Conservation (phyloP, 73 alveolate species). For the Uronychia setigera region DNA sequence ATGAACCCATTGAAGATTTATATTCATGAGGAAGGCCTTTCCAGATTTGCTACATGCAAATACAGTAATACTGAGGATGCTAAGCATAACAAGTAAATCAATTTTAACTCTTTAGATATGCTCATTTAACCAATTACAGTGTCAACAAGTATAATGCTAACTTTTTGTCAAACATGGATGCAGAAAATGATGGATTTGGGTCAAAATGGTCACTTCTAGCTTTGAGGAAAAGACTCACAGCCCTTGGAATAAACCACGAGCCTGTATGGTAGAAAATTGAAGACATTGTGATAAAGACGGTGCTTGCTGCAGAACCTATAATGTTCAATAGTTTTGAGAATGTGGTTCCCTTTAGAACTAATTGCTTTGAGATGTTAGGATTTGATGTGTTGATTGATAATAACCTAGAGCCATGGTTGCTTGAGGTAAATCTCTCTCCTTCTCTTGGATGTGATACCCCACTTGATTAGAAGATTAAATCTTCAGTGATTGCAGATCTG, state of each 20-base stretch:
- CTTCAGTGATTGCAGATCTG: constrained; percentile 82
- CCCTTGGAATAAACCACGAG: constrained; percentile 43
- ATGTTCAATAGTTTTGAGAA: constrained; percentile 37
- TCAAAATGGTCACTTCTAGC: constrained; percentile 90
- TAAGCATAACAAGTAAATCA: constrained; percentile 70
- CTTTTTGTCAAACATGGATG: constrained; percentile 69
- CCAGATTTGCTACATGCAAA: constrained; percentile 94
- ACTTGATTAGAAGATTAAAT: constrained; percentile 80
- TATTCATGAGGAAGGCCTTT: constrained; percentile 94
- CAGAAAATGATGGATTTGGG: constrained; percentile 73
- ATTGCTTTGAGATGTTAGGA: constrained; percentile 77
- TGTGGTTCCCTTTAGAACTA: constrained; percentile 39
- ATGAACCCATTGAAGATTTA: constrained; percentile 92
- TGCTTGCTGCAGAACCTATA: constrained; percentile 42
- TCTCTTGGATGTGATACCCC: constrained; percentile 86
- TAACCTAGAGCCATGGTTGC: constrained; percentile 85
- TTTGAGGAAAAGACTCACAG: constrained; percentile 93
- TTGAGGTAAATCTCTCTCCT: too few species aligned
- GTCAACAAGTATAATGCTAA: constrained; percentile 69
- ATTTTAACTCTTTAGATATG: constrained; percentile 11
- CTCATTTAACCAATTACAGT: constrained; percentile 84
- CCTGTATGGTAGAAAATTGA: constrained; percentile 44
- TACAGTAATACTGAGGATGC: constrained; percentile 68
- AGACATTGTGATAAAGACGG: constrained; percentile 62
- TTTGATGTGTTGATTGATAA: constrained; percentile 88